A percentile compares a stretch with the other conserved stretches of the same genome.
phyloP scores from a whole-genome alignment of 805 yeast species.

The Candida arabinofermentans region DNA sequence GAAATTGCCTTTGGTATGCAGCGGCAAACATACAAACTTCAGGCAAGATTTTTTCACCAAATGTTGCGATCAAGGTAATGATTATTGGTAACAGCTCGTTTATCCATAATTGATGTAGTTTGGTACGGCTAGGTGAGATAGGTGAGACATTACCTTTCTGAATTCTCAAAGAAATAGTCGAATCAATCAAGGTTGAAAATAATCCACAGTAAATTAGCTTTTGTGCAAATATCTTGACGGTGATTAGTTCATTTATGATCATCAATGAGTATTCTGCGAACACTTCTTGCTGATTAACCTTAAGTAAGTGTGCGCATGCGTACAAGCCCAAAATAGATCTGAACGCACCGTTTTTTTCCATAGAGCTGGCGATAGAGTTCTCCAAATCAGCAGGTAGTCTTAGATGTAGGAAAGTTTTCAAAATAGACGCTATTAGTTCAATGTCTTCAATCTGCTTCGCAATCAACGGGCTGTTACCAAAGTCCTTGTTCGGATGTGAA shows the following conservation, averaged over 20 bases:
- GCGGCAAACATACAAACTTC: constrained; percentile 62
- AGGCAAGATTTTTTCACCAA: constrained; percentile 61
- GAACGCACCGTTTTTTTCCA: constrained; percentile 57
- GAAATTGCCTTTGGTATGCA: constrained; percentile 63
- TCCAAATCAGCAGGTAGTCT: constrained; percentile 46
- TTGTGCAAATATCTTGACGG: constrained; percentile 61
- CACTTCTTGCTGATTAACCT: constrained; percentile 57
- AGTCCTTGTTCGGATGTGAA: constrained; percentile 34
- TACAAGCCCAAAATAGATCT: constrained; percentile 60
- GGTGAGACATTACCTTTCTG: constrained; percentile 63
- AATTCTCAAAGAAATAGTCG: constrained; percentile 64
- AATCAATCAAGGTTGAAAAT: constrained; percentile 63
- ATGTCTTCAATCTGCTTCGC: constrained; percentile 61
- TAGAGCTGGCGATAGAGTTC: constrained; percentile 44
- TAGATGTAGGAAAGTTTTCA: constrained; percentile 51
- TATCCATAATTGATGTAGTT: constrained; percentile 76
- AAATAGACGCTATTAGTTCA: constrained; percentile 56
- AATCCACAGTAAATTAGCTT: constrained; percentile 61
- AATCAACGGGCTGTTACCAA: constrained; percentile 32
- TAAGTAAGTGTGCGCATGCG: constrained; percentile 60
- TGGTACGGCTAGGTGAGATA: constrained; percentile 40
- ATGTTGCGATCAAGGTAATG: constrained; percentile 51
- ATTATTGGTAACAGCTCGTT: constrained; percentile 73
- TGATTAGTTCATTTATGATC: constrained; percentile 65
- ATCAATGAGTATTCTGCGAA: constrained; percentile 70